A percentile compares a stretch with the other conserved stretches of the same genome.
These are phyloP conservation scores for Solanum chmielewskii DNA, from an alignment of 257 asterid genomes.

Conservation along the genomic window DNA sequence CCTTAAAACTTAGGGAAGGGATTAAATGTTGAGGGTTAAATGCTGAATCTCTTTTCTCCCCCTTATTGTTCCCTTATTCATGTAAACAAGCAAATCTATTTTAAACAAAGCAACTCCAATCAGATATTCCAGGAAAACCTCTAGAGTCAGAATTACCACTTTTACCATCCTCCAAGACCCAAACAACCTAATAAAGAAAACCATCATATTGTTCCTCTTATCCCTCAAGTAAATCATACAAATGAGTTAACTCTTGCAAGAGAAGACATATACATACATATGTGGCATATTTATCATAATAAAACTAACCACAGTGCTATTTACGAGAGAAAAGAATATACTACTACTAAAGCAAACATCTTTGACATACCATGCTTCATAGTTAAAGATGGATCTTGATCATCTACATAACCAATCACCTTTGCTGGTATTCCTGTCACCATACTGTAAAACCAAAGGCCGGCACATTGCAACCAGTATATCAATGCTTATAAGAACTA, in stretches of 20 bases:
- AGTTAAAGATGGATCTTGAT: constrained; percentile 35
- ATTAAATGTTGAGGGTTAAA: not conserved
- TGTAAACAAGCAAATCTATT: not conserved
- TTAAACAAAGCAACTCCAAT: not conserved
- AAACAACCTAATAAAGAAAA: not conserved
- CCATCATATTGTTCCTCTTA: not conserved
- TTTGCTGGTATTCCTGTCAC: constrained; percentile 38
- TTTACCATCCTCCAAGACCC: not conserved
- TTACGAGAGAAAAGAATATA: not conserved
- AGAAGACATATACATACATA: not conserved
- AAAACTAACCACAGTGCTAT: not conserved
- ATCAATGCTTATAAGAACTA: not conserved
- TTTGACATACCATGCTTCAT: constrained; percentile 33
- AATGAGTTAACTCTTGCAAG: not conserved
- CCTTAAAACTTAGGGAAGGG: not conserved
- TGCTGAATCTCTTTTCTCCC: not conserved
- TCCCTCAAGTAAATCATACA: not conserved
- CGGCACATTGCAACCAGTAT: not conserved
- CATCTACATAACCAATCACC: constrained; percentile 34
- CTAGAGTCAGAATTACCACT: not conserved
- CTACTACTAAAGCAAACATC: not conserved
- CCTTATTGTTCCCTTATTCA: not conserved
- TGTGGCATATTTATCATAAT: not conserved
- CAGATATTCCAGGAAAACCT: not conserved
- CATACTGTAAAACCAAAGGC: constrained; percentile 19